A percentile compares a stretch with the other conserved stretches of the same genome.
Conservation (phyloP, 2,329 filamentous ascomycete genomes). For the Phialemonium atrogriseum region DNA sequence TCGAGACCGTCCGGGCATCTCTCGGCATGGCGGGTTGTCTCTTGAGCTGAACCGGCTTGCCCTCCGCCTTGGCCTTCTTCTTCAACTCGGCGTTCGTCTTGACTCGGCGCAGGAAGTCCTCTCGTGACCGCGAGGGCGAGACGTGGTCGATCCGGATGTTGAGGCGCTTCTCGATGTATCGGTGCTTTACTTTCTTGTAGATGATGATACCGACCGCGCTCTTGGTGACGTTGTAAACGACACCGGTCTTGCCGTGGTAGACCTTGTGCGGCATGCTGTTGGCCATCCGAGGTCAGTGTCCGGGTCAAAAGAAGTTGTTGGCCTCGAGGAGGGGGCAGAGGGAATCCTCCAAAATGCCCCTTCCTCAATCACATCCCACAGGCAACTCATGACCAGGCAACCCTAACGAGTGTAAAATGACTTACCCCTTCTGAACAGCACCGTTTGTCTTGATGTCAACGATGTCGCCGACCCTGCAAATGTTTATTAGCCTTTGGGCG, state of each 20-base stretch:
- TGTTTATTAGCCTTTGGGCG: conserved; percentile 30
- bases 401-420: conserved; percentile 16
- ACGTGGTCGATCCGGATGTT: conserved; percentile 99
- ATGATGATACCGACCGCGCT: conserved; percentile 96
- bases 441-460: conserved; percentile 98
- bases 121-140: conserved; percentile 84
- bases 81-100: conserved; percentile 93
- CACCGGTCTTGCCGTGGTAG: conserved; percentile 98
- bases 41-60: conserved; percentile 86
- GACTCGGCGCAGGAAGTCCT: conserved; percentile 93
- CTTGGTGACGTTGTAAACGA: conserved; percentile 99
- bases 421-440: conserved; percentile 96
- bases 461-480: conserved; percentile 81
- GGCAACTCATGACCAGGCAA: background rate
- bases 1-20: conserved; percentile 69
- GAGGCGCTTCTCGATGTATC: conserved; percentile 99
- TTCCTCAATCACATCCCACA: background rate
- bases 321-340: no score
- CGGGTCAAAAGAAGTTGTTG: background rate
- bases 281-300: conserved; percentile 19
- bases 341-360: no score
- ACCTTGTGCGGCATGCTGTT: conserved; percentile 95
- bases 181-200: conserved; percentile 99
- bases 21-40: conserved; percentile 75
- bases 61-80: conserved; percentile 86